These are phyloP conservation scores for Aspergillus versicolor DNA, from an alignment of 2,329 filamentous ascomycete genomes.

Conservation along the genomic window DNA sequence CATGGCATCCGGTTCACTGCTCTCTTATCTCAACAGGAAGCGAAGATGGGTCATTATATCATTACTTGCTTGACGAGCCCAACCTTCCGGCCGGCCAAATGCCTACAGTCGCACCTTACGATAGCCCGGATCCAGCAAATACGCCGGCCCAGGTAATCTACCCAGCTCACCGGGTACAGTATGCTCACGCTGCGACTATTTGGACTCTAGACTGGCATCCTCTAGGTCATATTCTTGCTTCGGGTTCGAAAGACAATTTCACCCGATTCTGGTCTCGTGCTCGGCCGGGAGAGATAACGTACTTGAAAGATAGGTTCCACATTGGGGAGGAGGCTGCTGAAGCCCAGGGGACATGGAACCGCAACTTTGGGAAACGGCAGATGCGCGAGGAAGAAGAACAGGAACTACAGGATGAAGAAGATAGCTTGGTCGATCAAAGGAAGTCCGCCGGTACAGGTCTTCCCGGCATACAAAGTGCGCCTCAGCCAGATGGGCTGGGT, in stretches of 20 bases:
- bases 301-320: slow-evolving; percentile 88
- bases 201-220: slow-evolving; percentile 99
- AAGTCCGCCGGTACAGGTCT: slow-evolving; percentile 62
- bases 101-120: slow-evolving; percentile 76
- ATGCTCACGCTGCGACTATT: slow-evolving; percentile 90
- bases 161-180: slow-evolving; percentile 81
- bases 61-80: slow-evolving; percentile 94
- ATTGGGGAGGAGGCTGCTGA: slow-evolving; percentile 92
- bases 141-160: slow-evolving; percentile 87
- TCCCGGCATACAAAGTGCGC: slow-evolving; percentile 56
- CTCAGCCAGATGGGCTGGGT: slow-evolving; percentile 47
- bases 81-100: slow-evolving; percentile 75
- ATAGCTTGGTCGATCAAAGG: slow-evolving; percentile 88
- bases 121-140: slow-evolving; percentile 74
- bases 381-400: slow-evolving; percentile 91
- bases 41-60: slow-evolving; percentile 82
- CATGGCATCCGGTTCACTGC: slow-evolving; percentile 91
- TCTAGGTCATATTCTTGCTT: slow-evolving; percentile 89
- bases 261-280: slow-evolving; percentile 95
- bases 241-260: slow-evolving; percentile 93
- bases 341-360: slow-evolving; percentile 91
- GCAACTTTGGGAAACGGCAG: slow-evolving; percentile 72
- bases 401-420: slow-evolving; percentile 88
- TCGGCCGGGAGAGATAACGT: slow-evolving; percentile 80
- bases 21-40: slow-evolving; percentile 88